Conservation (phyloP, 2,329 filamentous ascomycete species). For the Pestalotiopsis fici region DNA sequence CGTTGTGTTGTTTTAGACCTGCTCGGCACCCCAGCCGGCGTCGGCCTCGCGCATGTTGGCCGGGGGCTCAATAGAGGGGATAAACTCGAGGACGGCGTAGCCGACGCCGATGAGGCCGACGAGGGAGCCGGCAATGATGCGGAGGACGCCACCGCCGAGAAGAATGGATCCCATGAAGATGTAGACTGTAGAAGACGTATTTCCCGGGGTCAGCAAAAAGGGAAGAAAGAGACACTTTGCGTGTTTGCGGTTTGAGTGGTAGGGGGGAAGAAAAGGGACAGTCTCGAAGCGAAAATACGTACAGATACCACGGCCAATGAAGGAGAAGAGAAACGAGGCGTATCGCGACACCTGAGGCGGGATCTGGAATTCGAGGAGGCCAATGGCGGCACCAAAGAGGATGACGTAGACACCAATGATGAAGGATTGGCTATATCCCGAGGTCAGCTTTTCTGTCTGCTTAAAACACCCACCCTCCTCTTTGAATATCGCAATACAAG, state of each 20-base stretch:
- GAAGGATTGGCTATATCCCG: slow-evolving; percentile 59
- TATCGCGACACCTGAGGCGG: slow-evolving; percentile 91
- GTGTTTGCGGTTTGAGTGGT: neutral
- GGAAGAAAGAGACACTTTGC: neutral
- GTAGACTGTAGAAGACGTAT: slow-evolving; percentile 68
- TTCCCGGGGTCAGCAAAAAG: neutral
- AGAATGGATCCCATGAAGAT: slow-evolving; percentile 90
- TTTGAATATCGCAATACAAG: no score
- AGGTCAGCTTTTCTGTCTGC: neutral
- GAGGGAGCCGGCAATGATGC: slow-evolving; percentile 75
- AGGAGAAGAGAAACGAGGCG: slow-evolving; percentile 97
- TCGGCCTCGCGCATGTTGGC: slow-evolving; percentile 81
- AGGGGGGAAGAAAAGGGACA: neutral
- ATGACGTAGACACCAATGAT: slow-evolving; percentile 88
- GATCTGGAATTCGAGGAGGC: slow-evolving; percentile 87
- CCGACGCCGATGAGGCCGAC: slow-evolving; percentile 77
- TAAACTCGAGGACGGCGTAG: slow-evolving; percentile 76
- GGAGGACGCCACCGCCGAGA: slow-evolving; percentile 66
- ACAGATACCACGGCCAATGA: slow-evolving; percentile 94
- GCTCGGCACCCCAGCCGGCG: slow-evolving; percentile 75
- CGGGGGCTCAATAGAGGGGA: slow-evolving; percentile 77
- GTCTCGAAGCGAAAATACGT: slow-evolving; percentile 42
- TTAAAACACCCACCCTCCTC: neutral
- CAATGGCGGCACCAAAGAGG: slow-evolving; percentile 81
- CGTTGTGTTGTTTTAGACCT: slow-evolving; percentile 54